Evolutionary conservation across 2,329 filamentous ascomycete genomes (phyloP).

Genomic region (Hypoxylon sp.): DNA sequence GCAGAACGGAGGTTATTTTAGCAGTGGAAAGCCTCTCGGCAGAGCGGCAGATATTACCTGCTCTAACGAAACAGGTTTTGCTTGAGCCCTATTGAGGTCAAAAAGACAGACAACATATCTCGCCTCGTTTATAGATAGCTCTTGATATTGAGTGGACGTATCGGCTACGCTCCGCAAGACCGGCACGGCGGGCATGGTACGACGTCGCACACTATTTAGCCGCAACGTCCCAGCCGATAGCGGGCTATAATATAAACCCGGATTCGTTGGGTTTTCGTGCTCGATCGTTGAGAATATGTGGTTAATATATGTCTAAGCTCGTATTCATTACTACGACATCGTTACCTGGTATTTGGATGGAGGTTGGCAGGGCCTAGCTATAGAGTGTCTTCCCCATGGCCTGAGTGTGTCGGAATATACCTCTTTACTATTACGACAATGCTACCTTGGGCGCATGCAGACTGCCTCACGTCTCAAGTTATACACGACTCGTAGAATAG

Average conservation of each 20-base stretch:
- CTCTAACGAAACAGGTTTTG: not conserved
- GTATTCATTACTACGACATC: constrained; percentile 17
- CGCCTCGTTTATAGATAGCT: not conserved
- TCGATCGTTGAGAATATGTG: constrained; percentile 5
- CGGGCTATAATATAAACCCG: constrained; percentile 29
- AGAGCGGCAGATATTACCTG: not conserved
- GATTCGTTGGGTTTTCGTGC: constrained; percentile 5
- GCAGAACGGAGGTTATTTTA: not conserved
- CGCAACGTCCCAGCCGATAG: constrained; percentile 41
- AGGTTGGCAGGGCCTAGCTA: not conserved
- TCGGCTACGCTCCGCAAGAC: constrained; percentile 31
- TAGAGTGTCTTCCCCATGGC: not conserved
- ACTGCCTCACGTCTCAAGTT: not conserved
- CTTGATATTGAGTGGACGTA: not conserved
- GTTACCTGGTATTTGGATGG: constrained; percentile 20
- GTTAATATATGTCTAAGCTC: constrained; percentile 7
- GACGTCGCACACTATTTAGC: constrained; percentile 43
- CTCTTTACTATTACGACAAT: not conserved
- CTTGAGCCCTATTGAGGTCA: not conserved
- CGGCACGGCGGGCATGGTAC: constrained; percentile 32
- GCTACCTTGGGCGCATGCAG: not conserved
- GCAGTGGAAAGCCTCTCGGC: constrained; percentile 4
- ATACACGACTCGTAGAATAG: not conserved
- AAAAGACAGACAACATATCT: constrained; percentile 3
- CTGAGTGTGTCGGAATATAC: not conserved